Base-by-base conservation (phyloP, 768 basidiomycete species). In the Auricularia sp. region DNA sequence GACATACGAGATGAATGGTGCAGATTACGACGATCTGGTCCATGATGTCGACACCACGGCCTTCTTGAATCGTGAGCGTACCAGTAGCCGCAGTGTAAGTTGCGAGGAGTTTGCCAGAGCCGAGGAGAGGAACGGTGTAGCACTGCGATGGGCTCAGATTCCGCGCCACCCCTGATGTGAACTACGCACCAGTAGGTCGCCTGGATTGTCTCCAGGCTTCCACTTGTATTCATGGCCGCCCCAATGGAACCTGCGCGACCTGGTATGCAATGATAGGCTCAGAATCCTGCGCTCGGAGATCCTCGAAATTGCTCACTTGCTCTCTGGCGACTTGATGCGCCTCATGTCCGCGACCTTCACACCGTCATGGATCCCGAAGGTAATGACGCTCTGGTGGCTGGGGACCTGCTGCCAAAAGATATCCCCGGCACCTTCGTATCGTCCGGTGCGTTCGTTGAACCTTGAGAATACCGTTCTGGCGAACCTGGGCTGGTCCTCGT, bases 171-270 rank as follows among this genome's bases (percentile, higher is more conserved):
- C 39, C 39, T 42, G 8, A 42, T 7, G 1, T 42, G 39, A 42
- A 14, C 14, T 29, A 71, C 83, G 67, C 68, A 84, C 84, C 63
- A 78, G 73, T 61, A 85, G 74, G 69, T 82, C 78, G 42, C 58
- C 65, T 61, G 75, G 76, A 61, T 80, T 78, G 53, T 79, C 77
- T 61, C 71, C 70, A 43, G 79, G 71, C 71, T 82, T 85, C 84
- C 84, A 85, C 67, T 84, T 85, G 74, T 84, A 85, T 68, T 81
- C 80, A 35, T 74, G 69, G 43, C 78, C 78, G 4, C 71, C 72
- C 12, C 72, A 81, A 67, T 80, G 83, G 74, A 84, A 85, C 34
- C 83, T 73, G 64, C 84, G 80, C 11, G 84, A 84, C 64, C 84
- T 83, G 59, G 36, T 36, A 23, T 12, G 54, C 43, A 16, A 33